Percentiles rank a stretch among this genome's conserved stretches.
Conservation (phyloP, 768 basidiomycete genomes). For the Termitomyces heimii region DNA sequence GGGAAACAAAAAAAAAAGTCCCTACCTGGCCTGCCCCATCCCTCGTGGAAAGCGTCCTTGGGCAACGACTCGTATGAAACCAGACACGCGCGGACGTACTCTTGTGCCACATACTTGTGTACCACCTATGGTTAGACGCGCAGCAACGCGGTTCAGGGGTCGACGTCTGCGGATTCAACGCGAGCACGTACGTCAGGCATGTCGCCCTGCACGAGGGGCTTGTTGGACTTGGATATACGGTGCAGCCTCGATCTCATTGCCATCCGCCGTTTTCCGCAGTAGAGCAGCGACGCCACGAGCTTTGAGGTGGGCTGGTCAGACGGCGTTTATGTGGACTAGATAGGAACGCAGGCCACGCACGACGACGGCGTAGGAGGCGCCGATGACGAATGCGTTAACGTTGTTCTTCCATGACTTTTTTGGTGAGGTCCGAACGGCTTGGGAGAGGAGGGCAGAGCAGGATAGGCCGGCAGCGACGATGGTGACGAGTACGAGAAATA, state of each 20-base stretch:
- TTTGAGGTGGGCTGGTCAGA: conserved; percentile 14
- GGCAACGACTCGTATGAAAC: conserved; percentile 69
- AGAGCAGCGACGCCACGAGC: conserved; percentile 52
- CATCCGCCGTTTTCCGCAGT: conserved; percentile 65
- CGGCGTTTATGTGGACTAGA: neutral
- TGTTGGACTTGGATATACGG: conserved; percentile 59
- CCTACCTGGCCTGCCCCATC: conserved; percentile 72
- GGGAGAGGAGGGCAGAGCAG: conserved; percentile 58
- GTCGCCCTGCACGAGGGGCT: conserved; percentile 45
- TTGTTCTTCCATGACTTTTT: conserved; percentile 51
- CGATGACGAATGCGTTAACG: conserved; percentile 63
- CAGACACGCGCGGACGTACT: conserved; percentile 71
- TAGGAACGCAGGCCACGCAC: conserved; percentile 31
- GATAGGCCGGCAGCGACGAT: conserved; percentile 56
- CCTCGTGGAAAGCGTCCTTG: conserved; percentile 57
- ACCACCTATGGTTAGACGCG: conserved; percentile 43
- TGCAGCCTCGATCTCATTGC: conserved; percentile 60
- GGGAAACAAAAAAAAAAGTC: neutral
- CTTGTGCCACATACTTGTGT: conserved; percentile 62
- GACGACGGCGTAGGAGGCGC: conserved; percentile 64
- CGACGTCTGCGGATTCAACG: neutral
- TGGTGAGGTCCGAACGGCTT: conserved; percentile 64
- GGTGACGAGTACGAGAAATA: conserved; percentile 41
- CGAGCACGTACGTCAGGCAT: conserved; percentile 47
- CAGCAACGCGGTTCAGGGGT: neutral